These are phyloP conservation scores for Penicillium sp. DNA, from an alignment of 2,329 filamentous ascomycete species.

Conservation along the genomic window DNA sequence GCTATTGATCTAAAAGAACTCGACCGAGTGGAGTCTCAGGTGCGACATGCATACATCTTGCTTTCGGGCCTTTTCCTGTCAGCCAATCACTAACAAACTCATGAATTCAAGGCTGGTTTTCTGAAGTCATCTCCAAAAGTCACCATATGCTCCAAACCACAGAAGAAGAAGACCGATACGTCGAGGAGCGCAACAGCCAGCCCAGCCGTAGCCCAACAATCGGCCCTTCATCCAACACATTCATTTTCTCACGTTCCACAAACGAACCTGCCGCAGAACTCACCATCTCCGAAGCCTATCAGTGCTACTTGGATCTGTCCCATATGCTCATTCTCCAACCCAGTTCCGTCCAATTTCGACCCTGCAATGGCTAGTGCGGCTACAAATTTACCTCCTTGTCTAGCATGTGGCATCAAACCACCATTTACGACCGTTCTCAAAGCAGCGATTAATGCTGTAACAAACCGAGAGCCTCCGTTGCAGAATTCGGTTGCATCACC, in stretches of 20 bases:
- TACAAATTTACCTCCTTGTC: conserved; percentile 78
- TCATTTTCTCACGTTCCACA: conserved; percentile 33
- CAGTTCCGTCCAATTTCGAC: conserved; percentile 90
- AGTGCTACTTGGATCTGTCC: conserved; percentile 89
- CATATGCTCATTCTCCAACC: conserved; percentile 93
- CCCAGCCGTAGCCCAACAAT: conserved; percentile 24
- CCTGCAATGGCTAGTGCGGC: conserved; percentile 74
- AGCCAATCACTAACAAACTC: neutral
- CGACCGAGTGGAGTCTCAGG: conserved; percentile 86
- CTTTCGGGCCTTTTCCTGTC: conserved; percentile 13
- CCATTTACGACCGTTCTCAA: conserved; percentile 79
- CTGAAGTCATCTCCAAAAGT: conserved; percentile 94
- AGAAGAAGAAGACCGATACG: conserved; percentile 59
- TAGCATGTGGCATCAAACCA: conserved; percentile 92
- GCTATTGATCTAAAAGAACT: conserved; percentile 87
- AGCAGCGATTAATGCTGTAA: conserved; percentile 74
- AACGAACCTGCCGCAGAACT: conserved; percentile 33
- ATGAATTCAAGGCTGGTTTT: conserved; percentile 68
- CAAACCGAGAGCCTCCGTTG: conserved; percentile 41
- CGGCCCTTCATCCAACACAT: conserved; percentile 35
- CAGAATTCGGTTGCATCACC: conserved; percentile 6
- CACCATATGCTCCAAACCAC: conserved; percentile 78
- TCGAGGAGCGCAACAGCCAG: conserved; percentile 54
- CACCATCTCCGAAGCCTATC: conserved; percentile 38
- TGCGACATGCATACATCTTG: conserved; percentile 36